Evolutionary conservation across 148 eudicot species (phyloP), one percentile per base, ranked within the genome.

Genomic region (Rhododendron molle): DNA sequence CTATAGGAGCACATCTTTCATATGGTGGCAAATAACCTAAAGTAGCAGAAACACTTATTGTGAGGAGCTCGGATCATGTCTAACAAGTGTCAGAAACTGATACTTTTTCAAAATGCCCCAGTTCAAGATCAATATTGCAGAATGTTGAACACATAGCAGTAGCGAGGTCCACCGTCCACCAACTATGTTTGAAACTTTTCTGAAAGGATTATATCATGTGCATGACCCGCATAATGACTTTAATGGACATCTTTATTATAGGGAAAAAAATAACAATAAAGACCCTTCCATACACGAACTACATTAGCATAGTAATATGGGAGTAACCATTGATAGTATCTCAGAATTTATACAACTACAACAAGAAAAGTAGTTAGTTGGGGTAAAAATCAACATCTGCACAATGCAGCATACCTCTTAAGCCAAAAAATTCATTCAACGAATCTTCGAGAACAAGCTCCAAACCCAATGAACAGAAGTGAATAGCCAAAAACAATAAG

Each of bases 381-480:
- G 3, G n/a, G 21, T 32, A 77, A 11, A 77, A 21, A 43, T 44
- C 18, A 77, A 44, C 4, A 77, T 40, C 30, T 23, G 30, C 44
- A 44, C 54, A 44, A 44, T 77, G 23, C 46, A 44, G 26, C 30
- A 77, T 77, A 77, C 50, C 80, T 20, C 3, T 43, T 32, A 16
- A 69, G 74, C 74, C 47, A 76, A 90, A 76, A 93, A 93, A 40
- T 90, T 34, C 92, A 95, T 30, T 86, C 81, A 91, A 89, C 67
- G 93, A 80, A 87, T 93, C 94, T 77, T 88, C 90, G 16, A 95
- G 91, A 83, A 93, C 97, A 80, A 92, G 92, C 89, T 95, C 97
- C 94, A 94, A 87, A 83, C 92, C 94, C 96, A 93, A 85, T 74
- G 46, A 44, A 54, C 44, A 2, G 7, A 78, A 78, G 18, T 21